Base-by-base conservation (phyloP, 768 basidiomycete genomes). In the Boletus pseudopeckii region DNA sequence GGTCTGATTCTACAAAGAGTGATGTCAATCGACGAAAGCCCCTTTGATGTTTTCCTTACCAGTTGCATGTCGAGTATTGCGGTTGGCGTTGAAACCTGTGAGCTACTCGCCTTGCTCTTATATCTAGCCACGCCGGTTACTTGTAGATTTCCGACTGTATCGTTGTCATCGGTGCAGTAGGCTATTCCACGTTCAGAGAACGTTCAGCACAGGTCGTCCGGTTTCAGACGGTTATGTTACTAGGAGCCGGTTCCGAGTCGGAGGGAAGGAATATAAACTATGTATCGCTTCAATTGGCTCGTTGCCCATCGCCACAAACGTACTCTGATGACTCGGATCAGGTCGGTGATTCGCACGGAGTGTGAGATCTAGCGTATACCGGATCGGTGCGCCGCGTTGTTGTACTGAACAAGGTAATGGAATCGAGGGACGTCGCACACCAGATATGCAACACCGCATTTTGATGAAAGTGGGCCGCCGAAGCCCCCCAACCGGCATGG, bases 401-500 rank as follows among this genome's bases (percentile, higher is more conserved):
- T 20, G 34, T 22, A 9, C 24, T 7, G 3, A 24, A 1, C 28
- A 8, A 14, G 14, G 14, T 30, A 15, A 15, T 5, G 14, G 7
- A 14, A 5, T 44, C 10, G 8, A 39, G 3, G 30, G 10, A 11
- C 30, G 26, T 37, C 32, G 11, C 36, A 14, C 14, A 46, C 37
- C 13, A 44, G 48, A 55, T 37, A 42, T 38, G 30, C 17, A 52
- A 24, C 58, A 62, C 55, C 3, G 60, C 55, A 22, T 48, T 34
- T 41, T n/a, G 11, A 50, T 30, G 1, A 45, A 10, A n/a, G 14
- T 18, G 37, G 2, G 30, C n/a, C 20, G 7, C 56, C 60, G 60
- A 48, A 36, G 5, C 9, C 0, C 9, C 7, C 11, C 13, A 7
- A 46, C 55, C 43, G 59, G 55, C 11, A 50, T 50, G 50, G 51